Evolutionary conservation across 148 eudicot species (phyloP).

Genomic region (Rhododendron mucronatum): DNA sequence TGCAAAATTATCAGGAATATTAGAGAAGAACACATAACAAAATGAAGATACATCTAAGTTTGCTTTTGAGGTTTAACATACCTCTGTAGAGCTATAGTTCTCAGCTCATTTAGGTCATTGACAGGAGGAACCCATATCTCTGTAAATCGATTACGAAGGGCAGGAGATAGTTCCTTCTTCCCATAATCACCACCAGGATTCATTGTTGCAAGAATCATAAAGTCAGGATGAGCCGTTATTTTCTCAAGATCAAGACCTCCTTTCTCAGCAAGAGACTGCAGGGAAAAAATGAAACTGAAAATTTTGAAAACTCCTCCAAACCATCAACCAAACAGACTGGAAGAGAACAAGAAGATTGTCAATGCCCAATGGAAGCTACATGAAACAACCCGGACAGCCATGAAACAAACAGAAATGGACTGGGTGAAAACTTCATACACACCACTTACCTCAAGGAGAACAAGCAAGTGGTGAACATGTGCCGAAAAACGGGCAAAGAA

Average conservation of each 20-base stretch:
- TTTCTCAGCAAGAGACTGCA: conserved; percentile 92
- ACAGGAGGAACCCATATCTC: conserved; percentile 99
- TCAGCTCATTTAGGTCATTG: conserved; percentile 61
- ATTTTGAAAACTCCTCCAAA: not conserved
- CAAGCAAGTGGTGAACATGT: not conserved
- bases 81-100: conserved; percentile 64
- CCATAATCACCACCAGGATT: conserved; percentile 99
- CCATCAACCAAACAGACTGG: not conserved
- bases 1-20: conserved; percentile 23
- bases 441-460: not conserved
- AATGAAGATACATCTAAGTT: conserved; percentile 1
- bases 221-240: conserved; percentile 67
- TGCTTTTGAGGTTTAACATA: conserved; percentile 20
- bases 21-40: not conserved
- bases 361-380: not conserved
- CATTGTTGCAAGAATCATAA: conserved; percentile 97
- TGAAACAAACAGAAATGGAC: not conserved
- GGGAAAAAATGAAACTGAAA: not conserved
- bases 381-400: not conserved
- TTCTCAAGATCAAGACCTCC: conserved; percentile 82
- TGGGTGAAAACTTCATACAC: not conserved
- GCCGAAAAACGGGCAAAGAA: not conserved
- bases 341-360: not conserved
- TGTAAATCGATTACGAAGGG: conserved; percentile 95
- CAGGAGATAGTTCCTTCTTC: conserved; percentile 94